Percentiles rank a stretch among this genome's conserved stretches.
These are phyloP conservation scores for Myxozyma udenii DNA, from an alignment of 805 yeast genomes.

Conservation along the genomic window DNA sequence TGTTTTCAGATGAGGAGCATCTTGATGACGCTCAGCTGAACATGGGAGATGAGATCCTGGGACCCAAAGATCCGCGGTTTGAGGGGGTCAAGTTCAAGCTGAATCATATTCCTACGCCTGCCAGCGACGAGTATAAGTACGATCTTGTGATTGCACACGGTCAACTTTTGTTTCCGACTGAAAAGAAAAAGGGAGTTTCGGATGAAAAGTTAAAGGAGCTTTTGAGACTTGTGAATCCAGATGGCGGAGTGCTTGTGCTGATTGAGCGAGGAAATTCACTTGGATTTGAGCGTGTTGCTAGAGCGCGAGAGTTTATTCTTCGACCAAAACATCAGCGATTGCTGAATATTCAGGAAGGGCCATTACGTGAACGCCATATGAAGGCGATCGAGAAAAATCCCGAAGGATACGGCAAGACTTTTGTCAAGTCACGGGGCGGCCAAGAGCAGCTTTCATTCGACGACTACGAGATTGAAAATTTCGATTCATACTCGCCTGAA, in stretches of 20 bases:
- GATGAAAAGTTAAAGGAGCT: slow-evolving; percentile 63
- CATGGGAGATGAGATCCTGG: neutral
- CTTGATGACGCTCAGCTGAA: neutral
- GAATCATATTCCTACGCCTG: slow-evolving; percentile 10
- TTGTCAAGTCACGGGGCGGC: neutral
- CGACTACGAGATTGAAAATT: neutral
- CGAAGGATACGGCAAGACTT: slow-evolving; percentile 5
- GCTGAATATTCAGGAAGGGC: neutral
- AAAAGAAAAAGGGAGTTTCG: slow-evolving; percentile 66
- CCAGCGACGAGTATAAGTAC: slow-evolving; percentile 43
- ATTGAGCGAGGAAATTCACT: slow-evolving; percentile 86
- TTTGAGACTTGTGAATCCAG: slow-evolving; percentile 61
- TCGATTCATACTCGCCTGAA: neutral
- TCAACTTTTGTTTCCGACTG: slow-evolving; percentile 52
- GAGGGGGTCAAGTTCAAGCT: slow-evolving; percentile 16
- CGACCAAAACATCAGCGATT: slow-evolving; percentile 50
- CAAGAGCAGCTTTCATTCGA: neutral
- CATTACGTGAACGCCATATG: neutral
- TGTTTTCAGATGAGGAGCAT: slow-evolving; percentile 9
- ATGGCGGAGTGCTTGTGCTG: slow-evolving; percentile 69
- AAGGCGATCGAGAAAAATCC: neutral
- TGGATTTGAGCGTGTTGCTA: slow-evolving; percentile 83
- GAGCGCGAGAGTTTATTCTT: slow-evolving; percentile 87
- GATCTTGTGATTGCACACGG: slow-evolving; percentile 77
- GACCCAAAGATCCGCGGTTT: slow-evolving; percentile 6